Evolutionary conservation across 2,329 filamentous ascomycete species (phyloP).

Genomic region (Penicillium brasilianum): DNA sequence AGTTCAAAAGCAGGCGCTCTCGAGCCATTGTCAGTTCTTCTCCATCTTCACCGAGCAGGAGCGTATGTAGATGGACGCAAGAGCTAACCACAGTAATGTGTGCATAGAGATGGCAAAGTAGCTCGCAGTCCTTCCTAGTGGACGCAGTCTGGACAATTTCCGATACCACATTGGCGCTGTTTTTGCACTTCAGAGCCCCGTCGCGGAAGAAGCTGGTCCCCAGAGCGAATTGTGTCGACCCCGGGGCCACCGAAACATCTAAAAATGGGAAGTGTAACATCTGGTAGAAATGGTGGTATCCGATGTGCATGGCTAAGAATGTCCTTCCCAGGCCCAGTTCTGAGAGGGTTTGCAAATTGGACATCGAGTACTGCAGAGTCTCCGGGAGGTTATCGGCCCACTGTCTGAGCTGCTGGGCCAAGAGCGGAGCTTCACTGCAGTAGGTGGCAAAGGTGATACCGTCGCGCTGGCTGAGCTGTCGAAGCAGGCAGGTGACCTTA

Average conservation of each 20-base stretch:
- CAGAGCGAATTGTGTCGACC: neutral
- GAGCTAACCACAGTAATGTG: neutral
- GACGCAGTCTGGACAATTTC: neutral
- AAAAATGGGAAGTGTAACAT: constrained; percentile 33
- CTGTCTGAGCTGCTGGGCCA: neutral
- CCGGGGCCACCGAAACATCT: neutral
- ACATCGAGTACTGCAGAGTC: neutral
- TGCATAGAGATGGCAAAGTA: neutral
- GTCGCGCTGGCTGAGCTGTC: neutral
- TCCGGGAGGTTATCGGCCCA: neutral
- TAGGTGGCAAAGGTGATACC: neutral
- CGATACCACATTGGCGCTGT: neutral
- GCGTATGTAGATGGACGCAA: neutral
- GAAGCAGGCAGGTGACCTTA: neutral
- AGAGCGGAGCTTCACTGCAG: neutral
- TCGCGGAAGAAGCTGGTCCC: neutral
- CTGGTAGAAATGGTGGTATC: constrained; percentile 29
- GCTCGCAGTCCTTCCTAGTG: neutral
- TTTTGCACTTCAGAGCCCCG: neutral
- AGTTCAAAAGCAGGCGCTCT: neutral
- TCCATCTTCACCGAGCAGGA: neutral
- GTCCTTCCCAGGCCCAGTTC: constrained; percentile 23
- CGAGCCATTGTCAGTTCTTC: neutral
- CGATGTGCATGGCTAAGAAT: constrained; percentile 32
- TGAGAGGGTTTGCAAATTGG: neutral